Evolutionary conservation across 2,329 filamentous ascomycete genomes (phyloP).

Genomic region (Paracorniculantispora psalliotae): DNA sequence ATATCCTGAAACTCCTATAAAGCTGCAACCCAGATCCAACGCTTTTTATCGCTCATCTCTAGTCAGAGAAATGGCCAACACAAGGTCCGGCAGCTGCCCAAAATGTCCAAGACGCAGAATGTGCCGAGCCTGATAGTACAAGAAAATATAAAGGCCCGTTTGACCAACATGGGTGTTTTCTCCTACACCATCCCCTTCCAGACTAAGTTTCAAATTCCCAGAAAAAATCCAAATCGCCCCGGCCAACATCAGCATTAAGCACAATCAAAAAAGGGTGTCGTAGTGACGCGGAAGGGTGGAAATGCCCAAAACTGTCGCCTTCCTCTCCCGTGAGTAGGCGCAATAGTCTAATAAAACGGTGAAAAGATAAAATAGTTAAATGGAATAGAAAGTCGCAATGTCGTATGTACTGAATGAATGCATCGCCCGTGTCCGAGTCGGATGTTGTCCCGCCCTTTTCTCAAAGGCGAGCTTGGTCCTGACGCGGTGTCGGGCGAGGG

Average conservation of each 20-base stretch:
- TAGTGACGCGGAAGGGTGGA: constrained; percentile 15
- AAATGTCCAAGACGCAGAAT: constrained; percentile 10
- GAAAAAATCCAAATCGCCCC: constrained; percentile 13
- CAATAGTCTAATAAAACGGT: constrained; percentile 9
- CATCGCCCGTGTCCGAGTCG: background rate
- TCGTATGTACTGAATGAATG: constrained; percentile 9
- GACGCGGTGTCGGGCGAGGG: background rate
- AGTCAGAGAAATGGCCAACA: background rate
- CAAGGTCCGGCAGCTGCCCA: background rate
- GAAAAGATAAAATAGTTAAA: background rate
- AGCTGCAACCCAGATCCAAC: constrained; percentile 8
- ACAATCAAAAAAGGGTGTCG: constrained; percentile 14
- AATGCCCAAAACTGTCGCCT: background rate
- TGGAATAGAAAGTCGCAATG: constrained; percentile 1
- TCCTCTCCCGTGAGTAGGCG: background rate
- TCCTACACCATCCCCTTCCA: background rate
- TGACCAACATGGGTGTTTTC: background rate
- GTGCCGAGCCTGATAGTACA: constrained; percentile 11
- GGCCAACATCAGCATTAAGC: constrained; percentile 13
- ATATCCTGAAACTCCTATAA: constrained; percentile 10
- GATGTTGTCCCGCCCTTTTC: background rate
- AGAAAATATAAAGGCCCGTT: background rate
- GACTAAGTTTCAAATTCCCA: background rate
- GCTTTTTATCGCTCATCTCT: constrained; percentile 3
- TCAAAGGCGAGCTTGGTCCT: constrained; percentile 4